phyloP scores from a whole-genome alignment of 495 filamentous ascomycete genomes.

The Coniosporium apollinis region DNA sequence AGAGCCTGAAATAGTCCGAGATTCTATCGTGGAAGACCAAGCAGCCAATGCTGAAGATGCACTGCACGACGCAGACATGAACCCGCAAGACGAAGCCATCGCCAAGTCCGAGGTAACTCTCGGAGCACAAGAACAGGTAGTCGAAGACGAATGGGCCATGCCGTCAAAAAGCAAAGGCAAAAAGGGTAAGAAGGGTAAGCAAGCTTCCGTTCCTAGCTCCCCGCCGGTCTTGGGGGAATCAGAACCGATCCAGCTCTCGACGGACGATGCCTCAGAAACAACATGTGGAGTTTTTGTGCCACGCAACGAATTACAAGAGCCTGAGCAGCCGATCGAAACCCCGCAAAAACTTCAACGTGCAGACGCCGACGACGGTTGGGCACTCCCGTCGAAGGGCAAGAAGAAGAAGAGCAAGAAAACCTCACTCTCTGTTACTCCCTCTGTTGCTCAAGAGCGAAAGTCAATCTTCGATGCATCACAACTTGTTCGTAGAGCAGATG shows the following conservation, averaged over 20 bases:
- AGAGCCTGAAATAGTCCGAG: not conserved
- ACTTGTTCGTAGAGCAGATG: too few relatives aligned
- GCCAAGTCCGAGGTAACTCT: too few relatives aligned
- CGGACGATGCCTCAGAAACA: too few relatives aligned
- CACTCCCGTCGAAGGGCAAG: conserved; percentile 13
- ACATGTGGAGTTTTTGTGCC: too few relatives aligned
- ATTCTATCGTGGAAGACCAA: too few relatives aligned
- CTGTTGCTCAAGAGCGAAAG: too few relatives aligned
- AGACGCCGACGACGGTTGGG: conserved; percentile 4
- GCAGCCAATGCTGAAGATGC: too few relatives aligned
- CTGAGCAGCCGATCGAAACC: conserved; percentile 14
- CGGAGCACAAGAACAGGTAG: too few relatives aligned
- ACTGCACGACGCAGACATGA: too few relatives aligned
- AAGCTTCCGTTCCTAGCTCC: conserved; percentile 4
- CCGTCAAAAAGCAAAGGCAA: conserved; percentile 10
- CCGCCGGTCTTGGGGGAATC: too few relatives aligned
- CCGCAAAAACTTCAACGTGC: conserved; percentile 7
- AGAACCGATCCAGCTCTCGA: conserved; percentile 17
- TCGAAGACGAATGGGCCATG: conserved; percentile 2
- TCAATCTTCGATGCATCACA: too few relatives aligned
- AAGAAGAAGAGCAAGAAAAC: conserved; percentile 28
- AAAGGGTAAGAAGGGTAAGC: conserved; percentile 15
- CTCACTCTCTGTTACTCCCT: conserved; percentile 8
- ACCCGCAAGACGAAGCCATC: not conserved
- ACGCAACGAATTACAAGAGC: too few relatives aligned